Conservation (phyloP, 345 rosid species). For the Eucalyptus curtisii region DNA sequence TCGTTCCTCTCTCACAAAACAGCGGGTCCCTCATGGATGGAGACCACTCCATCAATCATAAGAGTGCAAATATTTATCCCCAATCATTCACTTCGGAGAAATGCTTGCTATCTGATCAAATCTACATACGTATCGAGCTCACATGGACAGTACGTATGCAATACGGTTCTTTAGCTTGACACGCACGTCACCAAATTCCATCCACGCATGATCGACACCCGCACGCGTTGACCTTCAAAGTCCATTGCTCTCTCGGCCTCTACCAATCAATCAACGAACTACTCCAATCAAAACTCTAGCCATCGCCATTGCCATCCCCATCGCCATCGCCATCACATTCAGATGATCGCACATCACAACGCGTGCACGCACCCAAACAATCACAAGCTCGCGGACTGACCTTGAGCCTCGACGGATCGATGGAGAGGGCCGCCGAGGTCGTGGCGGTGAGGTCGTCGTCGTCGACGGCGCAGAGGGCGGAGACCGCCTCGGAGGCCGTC, state of each 20-base stretch:
- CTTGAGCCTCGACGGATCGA: slow-evolving; percentile 5
- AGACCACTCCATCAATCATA: neutral
- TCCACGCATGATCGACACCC: neutral
- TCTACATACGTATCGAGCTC: neutral
- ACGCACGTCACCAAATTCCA: neutral
- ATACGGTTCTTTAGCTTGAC: neutral
- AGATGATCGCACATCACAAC: neutral
- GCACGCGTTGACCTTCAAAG: neutral
- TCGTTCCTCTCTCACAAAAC: neutral
- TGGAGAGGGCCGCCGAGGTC: neutral
- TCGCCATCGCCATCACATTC: neutral
- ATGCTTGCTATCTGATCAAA: neutral
- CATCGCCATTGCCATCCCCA: neutral
- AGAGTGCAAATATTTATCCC: neutral
- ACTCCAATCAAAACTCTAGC: neutral
- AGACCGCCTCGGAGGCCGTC: slow-evolving; percentile 7
- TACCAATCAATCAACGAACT: neutral
- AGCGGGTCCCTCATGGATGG: neutral
- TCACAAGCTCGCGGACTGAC: neutral
- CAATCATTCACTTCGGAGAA: neutral
- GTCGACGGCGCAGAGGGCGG: slow-evolving; percentile 8
- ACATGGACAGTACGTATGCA: neutral
- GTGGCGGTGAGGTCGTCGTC: neutral
- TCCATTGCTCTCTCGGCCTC: neutral
- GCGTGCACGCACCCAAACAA: neutral